Evolutionary conservation across 345 rosid genomes (phyloP).

Genomic region (Boechera divaricarpa): DNA sequence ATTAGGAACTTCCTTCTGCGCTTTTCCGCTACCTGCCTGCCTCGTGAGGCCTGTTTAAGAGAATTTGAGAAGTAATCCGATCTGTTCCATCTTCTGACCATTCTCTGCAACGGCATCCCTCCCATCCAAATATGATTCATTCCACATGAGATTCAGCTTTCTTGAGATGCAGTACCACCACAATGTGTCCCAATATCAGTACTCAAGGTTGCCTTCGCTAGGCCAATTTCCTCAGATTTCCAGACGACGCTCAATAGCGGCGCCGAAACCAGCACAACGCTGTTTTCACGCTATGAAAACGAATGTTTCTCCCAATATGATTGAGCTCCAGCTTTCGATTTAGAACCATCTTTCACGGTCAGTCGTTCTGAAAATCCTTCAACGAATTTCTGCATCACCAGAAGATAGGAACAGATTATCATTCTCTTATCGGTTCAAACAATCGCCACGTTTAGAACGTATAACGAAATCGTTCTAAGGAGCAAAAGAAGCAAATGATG

Average conservation of each 20-base stretch:
- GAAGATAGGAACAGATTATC: conserved; percentile 46
- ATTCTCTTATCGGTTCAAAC: conserved; percentile 51
- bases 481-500: conserved; percentile 14
- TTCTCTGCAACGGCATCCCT: conserved; percentile 42
- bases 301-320: conserved; percentile 43
- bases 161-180: conserved; percentile 53
- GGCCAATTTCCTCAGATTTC: conserved; percentile 63
- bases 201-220: conserved; percentile 37
- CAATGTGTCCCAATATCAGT: conserved; percentile 34
- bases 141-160: conserved; percentile 79
- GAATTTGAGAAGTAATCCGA: conserved; percentile 59
- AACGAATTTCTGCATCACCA: conserved; percentile 51
- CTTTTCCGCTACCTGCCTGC: no score
- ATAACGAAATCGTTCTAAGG: no score
- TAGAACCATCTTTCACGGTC: conserved; percentile 45
- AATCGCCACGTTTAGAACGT: no score
- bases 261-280: no score
- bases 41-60: conserved; percentile 45
- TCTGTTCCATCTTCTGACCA: conserved; percentile 58
- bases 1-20: conserved; percentile 44
- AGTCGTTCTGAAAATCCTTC: conserved; percentile 52
- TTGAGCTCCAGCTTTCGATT: conserved; percentile 46
- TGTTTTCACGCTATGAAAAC: no score
- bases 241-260: conserved; percentile 49
- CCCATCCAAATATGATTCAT: conserved; percentile 58